phyloP scores from a whole-genome alignment of 352 stramenopile genomes.

The Hyaloperonospora brassicae region DNA sequence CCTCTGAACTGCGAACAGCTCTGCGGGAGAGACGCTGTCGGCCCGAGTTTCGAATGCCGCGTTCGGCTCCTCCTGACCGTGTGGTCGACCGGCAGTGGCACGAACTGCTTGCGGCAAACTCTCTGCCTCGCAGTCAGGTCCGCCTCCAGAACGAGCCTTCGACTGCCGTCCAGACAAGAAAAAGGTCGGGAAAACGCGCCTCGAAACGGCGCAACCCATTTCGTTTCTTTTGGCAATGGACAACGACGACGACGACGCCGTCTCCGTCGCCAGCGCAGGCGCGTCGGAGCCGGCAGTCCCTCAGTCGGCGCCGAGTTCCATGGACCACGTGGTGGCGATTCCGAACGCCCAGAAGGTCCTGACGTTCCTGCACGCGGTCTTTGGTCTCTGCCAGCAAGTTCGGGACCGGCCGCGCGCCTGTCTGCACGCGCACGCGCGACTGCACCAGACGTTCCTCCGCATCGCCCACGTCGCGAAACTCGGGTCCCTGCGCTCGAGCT shows the following conservation, averaged over 20 bases:
- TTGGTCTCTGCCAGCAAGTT: constrained; percentile 34
- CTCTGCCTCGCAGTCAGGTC: too few relatives aligned
- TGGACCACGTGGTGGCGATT: constrained; percentile 21
- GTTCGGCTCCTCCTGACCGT: too few relatives aligned
- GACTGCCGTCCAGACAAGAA: too few relatives aligned
- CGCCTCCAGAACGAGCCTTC: too few relatives aligned
- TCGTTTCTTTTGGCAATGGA: too few relatives aligned
- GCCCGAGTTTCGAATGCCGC: too few relatives aligned
- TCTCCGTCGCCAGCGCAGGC: constrained; percentile 4
- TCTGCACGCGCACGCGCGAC: constrained; percentile 38
- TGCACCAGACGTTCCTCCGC: constrained; percentile 44
- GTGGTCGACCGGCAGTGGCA: too few relatives aligned
- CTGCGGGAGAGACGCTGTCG: too few relatives aligned
- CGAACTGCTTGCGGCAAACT: too few relatives aligned
- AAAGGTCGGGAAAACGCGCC: too few relatives aligned
- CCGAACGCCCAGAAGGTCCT: constrained; percentile 33
- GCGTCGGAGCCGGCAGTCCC: constrained; percentile 12
- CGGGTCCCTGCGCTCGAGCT: constrained; percentile 13
- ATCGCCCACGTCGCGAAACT: constrained; percentile 30
- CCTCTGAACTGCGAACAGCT: too few relatives aligned
- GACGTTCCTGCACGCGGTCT: constrained; percentile 29
- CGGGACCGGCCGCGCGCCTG: constrained; percentile 36
- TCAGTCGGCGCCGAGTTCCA: constrained; percentile 16
- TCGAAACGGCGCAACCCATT: too few relatives aligned
- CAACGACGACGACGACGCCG: constrained; percentile 2